Conservation (phyloP, 768 basidiomycete genomes). For the Xerocomellus amylosporus region DNA sequence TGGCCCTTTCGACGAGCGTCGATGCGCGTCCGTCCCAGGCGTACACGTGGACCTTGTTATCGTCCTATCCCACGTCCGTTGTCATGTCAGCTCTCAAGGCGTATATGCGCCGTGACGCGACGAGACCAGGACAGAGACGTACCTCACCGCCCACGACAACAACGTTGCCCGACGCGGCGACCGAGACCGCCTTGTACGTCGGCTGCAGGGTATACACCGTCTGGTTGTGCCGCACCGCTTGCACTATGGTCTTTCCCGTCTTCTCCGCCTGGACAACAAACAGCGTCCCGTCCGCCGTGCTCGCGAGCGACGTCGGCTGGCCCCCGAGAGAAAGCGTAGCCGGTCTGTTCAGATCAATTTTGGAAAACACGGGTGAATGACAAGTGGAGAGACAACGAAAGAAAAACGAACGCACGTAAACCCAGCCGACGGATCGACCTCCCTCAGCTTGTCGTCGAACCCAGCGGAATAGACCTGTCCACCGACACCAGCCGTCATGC, state of each 20-base stretch:
- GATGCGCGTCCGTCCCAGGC: conserved; percentile 62
- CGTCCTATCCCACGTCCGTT: conserved; percentile 39
- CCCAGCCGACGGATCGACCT: conserved; percentile 46
- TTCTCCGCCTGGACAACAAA: conserved; percentile 54
- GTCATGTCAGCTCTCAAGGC: neutral
- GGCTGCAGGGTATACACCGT: conserved; percentile 56
- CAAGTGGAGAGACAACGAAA: neutral
- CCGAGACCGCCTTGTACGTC: conserved; percentile 50
- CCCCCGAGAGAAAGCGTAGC: conserved; percentile 50
- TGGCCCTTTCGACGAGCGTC: conserved; percentile 48
- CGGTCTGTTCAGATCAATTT: conserved; percentile 37
- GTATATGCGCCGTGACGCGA: neutral
- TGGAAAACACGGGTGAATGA: neutral
- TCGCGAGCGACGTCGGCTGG: conserved; percentile 69
- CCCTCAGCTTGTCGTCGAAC: conserved; percentile 76
- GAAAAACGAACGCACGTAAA: conserved; percentile 28
- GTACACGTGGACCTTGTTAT: conserved; percentile 71
- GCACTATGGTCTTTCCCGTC: conserved; percentile 43
- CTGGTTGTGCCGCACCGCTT: conserved; percentile 70
- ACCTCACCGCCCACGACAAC: conserved; percentile 81
- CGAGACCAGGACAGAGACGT: conserved; percentile 19
- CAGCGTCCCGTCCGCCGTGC: conserved; percentile 56
- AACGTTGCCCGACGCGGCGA: conserved; percentile 49
- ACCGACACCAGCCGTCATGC: conserved; percentile 45
- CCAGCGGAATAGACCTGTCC: conserved; percentile 68